phyloP scores from a whole-genome alignment of 2,329 filamentous ascomycete genomes.

The Penicillium crustosum region DNA sequence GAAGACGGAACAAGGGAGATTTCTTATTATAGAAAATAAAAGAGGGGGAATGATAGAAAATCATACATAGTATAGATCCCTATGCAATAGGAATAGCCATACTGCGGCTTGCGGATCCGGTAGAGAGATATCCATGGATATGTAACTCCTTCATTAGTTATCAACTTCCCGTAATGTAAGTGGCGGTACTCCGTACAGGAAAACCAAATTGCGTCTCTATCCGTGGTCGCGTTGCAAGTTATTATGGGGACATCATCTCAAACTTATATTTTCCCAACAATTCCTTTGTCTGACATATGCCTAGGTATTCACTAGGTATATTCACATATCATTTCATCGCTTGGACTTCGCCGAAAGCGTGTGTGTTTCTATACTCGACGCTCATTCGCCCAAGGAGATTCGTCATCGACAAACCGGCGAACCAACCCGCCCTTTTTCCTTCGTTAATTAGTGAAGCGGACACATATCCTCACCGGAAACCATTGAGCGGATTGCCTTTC shows the following conservation, averaged over 20 bases:
- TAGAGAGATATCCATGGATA: no score
- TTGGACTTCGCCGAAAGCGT: slow-evolving; percentile 7
- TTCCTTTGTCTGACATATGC: background rate
- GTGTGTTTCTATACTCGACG: slow-evolving; percentile 24
- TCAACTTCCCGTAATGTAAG: slow-evolving; percentile 4
- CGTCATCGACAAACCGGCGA: slow-evolving; percentile 29
- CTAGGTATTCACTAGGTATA: background rate
- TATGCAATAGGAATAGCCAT: background rate
- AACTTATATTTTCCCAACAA: background rate
- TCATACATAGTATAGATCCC: background rate
- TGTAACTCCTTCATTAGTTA: no score
- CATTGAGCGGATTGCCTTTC: slow-evolving; percentile 2
- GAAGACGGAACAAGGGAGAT: background rate
- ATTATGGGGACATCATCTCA: background rate
- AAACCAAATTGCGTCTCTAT: background rate
- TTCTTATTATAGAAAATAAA: background rate
- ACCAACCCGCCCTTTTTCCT: slow-evolving; percentile 5
- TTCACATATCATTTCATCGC: background rate
- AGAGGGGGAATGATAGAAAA: background rate
- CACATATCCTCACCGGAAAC: slow-evolving; percentile 6
- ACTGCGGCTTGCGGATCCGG: background rate
- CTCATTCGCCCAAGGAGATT: slow-evolving; percentile 32
- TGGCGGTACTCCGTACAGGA: background rate
- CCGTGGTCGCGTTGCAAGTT: background rate
- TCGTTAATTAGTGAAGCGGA: background rate